Evolutionary conservation across 352 stramenopile species (phyloP).

Genomic region (Phytopythium aichiense): DNA sequence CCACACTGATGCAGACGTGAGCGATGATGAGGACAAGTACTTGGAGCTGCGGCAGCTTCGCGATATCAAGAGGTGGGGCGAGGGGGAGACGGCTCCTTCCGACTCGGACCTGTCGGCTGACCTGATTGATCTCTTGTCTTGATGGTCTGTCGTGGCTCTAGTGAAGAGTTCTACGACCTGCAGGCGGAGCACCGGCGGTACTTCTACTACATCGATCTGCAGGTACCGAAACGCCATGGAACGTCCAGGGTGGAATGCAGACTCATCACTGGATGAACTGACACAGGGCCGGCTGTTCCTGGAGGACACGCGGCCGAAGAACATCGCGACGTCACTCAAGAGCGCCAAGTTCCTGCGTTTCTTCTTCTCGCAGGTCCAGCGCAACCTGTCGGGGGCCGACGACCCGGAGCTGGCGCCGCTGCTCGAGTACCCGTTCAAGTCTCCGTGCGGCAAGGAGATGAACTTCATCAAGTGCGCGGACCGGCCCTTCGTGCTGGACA

Average conservation of each 20-base stretch:
- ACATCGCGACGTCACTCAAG: slow-evolving; percentile 82
- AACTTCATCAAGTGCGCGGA: slow-evolving; percentile 88
- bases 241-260: neutral
- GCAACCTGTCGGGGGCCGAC: slow-evolving; percentile 20
- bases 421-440: slow-evolving; percentile 67
- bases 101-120: neutral
- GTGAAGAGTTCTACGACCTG: slow-evolving; percentile 69
- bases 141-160: slow-evolving; percentile 13
- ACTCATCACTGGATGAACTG: too few species aligned
- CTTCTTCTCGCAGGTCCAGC: slow-evolving; percentile 70
- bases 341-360: slow-evolving; percentile 80
- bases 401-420: slow-evolving; percentile 31
- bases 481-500: slow-evolving; percentile 70
- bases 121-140: neutral
- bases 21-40: slow-evolving; percentile 58
- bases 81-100: neutral
- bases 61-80: slow-evolving; percentile 70
- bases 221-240: slow-evolving; percentile 26
- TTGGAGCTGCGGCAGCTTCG: slow-evolving; percentile 72
- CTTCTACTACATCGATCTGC: slow-evolving; percentile 84
- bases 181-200: slow-evolving; percentile 60
- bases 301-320: slow-evolving; percentile 79
- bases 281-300: slow-evolving; percentile 63
- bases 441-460: slow-evolving; percentile 78
- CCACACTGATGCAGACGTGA: neutral